phyloP scores from a whole-genome alignment of 352 stramenopile genomes.

The Blastocystis sp. region DNA sequence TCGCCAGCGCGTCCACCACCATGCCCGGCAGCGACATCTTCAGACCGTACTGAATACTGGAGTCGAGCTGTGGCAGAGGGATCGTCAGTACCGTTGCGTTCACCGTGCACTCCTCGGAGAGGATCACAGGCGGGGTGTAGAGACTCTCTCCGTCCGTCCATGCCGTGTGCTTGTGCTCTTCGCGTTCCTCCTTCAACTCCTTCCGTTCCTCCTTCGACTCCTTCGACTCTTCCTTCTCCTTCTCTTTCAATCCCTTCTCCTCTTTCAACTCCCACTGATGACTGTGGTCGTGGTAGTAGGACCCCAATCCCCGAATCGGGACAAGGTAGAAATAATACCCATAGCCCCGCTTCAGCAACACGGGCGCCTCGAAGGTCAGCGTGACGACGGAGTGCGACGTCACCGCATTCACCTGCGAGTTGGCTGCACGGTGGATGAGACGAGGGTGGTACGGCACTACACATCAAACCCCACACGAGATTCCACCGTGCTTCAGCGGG shows the following conservation, averaged over 20 bases:
- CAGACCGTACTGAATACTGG: conserved; percentile 36
- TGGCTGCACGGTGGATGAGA: not conserved
- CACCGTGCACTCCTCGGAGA: conserved; percentile 20
- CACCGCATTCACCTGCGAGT: not conserved
- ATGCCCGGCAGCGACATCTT: conserved; percentile 27
- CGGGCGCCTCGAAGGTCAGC: conserved; percentile 4
- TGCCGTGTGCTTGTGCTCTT: too few species aligned
- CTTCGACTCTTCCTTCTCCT: not conserved
- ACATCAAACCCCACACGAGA: not conserved
- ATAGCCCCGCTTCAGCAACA: conserved; percentile 11
- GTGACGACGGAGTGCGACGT: conserved; percentile 35
- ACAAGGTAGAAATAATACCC: conserved; percentile 38
- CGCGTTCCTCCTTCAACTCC: not conserved
- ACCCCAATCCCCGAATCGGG: not conserved
- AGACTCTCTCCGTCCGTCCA: not conserved
- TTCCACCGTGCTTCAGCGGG: not conserved
- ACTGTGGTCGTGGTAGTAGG: not conserved
- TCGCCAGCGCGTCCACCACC: conserved; percentile 4
- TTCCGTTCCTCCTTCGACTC: not conserved
- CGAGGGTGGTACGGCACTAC: conserved; percentile 29
- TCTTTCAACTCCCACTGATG: not conserved
- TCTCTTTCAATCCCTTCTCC: not conserved
- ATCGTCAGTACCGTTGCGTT: not conserved
- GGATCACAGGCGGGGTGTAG: not conserved
- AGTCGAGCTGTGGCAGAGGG: conserved; percentile 60